Conservation (phyloP, 2,329 filamentous ascomycete species). For the Septoria petroselini region DNA sequence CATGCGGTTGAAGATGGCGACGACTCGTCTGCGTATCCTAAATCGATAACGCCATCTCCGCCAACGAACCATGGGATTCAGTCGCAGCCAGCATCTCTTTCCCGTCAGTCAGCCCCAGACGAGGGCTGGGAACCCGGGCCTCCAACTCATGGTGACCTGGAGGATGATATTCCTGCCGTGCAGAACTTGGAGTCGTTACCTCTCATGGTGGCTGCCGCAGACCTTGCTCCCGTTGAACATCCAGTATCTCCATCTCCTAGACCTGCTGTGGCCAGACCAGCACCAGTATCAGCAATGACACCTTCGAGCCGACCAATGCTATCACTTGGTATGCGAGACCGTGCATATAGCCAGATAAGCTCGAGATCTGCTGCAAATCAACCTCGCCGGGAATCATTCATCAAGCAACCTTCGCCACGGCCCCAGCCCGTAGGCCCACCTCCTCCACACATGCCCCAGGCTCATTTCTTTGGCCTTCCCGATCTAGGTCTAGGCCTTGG, state of each 20-base stretch:
- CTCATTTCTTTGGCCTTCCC: constrained; percentile 37
- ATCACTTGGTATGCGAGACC: constrained; percentile 10
- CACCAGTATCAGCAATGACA: background rate
- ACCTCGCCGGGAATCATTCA: constrained; percentile 27
- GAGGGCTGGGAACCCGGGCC: constrained; percentile 1
- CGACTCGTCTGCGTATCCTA: constrained; percentile 29
- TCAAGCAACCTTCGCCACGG: constrained; percentile 18
- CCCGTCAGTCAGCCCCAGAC: too few relatives aligned
- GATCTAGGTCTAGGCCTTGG: constrained; percentile 32
- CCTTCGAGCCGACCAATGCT: constrained; percentile 11
- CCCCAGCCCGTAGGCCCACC: constrained; percentile 32
- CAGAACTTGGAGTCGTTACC: constrained; percentile 18
- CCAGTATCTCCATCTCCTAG: constrained; percentile 20
- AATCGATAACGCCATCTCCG: constrained; percentile 33
- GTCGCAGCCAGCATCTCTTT: constrained; percentile 17
- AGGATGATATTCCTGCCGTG: constrained; percentile 21
- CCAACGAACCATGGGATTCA: constrained; percentile 25
- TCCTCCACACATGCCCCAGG: constrained; percentile 38
- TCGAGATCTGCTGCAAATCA: constrained; percentile 13
- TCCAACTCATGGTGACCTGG: constrained; percentile 19
- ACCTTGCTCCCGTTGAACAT: constrained; percentile 15
- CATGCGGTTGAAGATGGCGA: constrained; percentile 19
- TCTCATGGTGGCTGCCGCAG: constrained; percentile 19
- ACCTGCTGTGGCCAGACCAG: constrained; percentile 6
- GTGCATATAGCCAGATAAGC: constrained; percentile 14